A percentile compares a stretch with the other conserved stretches of the same genome.
phyloP scores from a whole-genome alignment of 176 grass and related monocot genomes.

The Bonia amplexicaulis region DNA sequence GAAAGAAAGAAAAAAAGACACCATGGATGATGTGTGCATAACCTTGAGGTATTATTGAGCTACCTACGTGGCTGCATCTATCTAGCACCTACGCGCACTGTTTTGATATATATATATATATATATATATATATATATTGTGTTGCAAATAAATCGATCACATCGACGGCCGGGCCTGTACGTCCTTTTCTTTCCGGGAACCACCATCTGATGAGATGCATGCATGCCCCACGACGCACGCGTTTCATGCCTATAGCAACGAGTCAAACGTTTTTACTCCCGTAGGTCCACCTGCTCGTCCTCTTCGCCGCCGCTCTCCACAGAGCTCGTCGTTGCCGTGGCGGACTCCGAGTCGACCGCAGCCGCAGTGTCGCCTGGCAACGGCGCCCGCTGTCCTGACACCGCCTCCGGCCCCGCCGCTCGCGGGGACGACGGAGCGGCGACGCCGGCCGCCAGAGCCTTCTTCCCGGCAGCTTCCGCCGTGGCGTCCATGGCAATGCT shows the following conservation, averaged over 20 bases:
- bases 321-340: neutral
- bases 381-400: neutral
- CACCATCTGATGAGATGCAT: neutral
- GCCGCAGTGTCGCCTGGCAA: neutral
- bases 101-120: neutral
- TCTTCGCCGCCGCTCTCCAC: neutral
- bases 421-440: neutral
- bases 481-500: neutral
- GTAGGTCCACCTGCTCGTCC: conserved; percentile 6
- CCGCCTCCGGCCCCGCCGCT: neutral
- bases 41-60: too few species aligned
- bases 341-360: too few species aligned
- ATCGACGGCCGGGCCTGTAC: neutral
- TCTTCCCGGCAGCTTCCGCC: neutral
- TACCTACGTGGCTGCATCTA: too few species aligned
- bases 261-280: neutral
- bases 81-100: too few species aligned
- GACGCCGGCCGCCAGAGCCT: neutral
- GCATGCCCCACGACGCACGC: neutral
- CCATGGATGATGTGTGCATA: too few species aligned
- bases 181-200: neutral
- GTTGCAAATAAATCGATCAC: neutral
- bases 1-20: too few species aligned
- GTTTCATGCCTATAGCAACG: neutral
- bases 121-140: too few species aligned